Conservation (phyloP, 768 basidiomycete species). For the Panus rudis region DNA sequence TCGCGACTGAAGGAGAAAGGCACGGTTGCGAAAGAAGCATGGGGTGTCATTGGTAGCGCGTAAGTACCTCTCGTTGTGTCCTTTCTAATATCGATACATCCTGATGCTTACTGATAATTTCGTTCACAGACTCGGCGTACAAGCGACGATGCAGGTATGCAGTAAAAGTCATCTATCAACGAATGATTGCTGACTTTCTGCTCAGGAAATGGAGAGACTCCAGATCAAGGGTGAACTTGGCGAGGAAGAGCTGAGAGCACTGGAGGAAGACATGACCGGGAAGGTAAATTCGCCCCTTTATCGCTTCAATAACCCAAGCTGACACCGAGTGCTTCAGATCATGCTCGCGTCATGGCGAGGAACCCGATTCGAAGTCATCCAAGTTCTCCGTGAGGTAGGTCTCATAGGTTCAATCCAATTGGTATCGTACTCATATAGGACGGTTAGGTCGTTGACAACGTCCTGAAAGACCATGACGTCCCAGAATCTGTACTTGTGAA, state of each 20-base stretch:
- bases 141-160: constrained; percentile 61
- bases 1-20: constrained; percentile 94
- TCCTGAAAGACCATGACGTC: constrained; percentile 72
- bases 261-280: constrained; percentile 91
- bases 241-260: constrained; percentile 77
- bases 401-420: constrained; percentile 6
- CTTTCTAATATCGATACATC: constrained; percentile 2
- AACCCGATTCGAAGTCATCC: constrained; percentile 89
- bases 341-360: constrained; percentile 98
- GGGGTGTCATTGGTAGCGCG: constrained; percentile 96
- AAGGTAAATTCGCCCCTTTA: constrained; percentile 43
- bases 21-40: constrained; percentile 88
- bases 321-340: constrained; percentile 42
- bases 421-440: constrained; percentile 1
- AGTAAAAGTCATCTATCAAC: neutral
- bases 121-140: constrained; percentile 54
- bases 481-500: constrained; percentile 67
- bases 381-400: constrained; percentile 70
- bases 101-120: constrained; percentile 2
- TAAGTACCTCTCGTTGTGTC: constrained; percentile 41
- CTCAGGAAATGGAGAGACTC: constrained; percentile 82
- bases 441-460: constrained; percentile 68
- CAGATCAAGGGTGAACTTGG: constrained; percentile 84
- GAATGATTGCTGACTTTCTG: constrained; percentile 2
- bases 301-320: neutral